Base-by-base conservation (phyloP, 257 asterid species). In the Plantago ovata region DNA sequence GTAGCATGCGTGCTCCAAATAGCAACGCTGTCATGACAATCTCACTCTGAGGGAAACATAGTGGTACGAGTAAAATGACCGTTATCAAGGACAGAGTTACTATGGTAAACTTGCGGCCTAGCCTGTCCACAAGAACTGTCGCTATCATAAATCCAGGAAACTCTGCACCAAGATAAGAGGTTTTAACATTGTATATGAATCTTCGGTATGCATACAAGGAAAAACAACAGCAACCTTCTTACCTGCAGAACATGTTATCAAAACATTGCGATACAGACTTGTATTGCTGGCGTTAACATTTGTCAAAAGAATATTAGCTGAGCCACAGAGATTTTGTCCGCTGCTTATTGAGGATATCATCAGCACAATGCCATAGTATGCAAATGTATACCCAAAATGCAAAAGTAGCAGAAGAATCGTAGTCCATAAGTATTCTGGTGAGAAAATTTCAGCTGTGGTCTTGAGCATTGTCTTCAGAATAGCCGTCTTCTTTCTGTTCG, bases 101-200 rank as follows among this genome's bases (percentile, higher is more conserved):
- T 65, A 74, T 57, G 1, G 73, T 69, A 40, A 57, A 64, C 63
- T 74, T 74, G 19, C 79, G 75, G 40, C 79, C 79, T n/a, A 69
- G 19, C 48, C 64, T 62, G 45, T 74, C 79, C 63, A 74, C 54
- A 13, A 61, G 61, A 58, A 69, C 28, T 5, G 70, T 72, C 3
- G 72, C 69, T 14, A 74, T 10, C 40, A 69, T 3, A 16, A 65
- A 57, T 64, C 76, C 79, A 0, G 75, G 79, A 46, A 74, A 21
- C 47, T 74, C 79, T 74, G 60, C 49, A 61, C 20, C n/a, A 15
- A 16, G 10, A 57, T 12, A 33, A 23, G 40, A 9, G 36, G n/a
- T 32, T 58, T 6, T 28, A 43, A 19, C 49, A 32, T 20, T 14
- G 6, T 20, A 50, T 21, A 46, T 16, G 6, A 32, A 50, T 9